Evolutionary conservation across 768 basidiomycete genomes (phyloP).

Genomic region (Trametes gibbosa): DNA sequence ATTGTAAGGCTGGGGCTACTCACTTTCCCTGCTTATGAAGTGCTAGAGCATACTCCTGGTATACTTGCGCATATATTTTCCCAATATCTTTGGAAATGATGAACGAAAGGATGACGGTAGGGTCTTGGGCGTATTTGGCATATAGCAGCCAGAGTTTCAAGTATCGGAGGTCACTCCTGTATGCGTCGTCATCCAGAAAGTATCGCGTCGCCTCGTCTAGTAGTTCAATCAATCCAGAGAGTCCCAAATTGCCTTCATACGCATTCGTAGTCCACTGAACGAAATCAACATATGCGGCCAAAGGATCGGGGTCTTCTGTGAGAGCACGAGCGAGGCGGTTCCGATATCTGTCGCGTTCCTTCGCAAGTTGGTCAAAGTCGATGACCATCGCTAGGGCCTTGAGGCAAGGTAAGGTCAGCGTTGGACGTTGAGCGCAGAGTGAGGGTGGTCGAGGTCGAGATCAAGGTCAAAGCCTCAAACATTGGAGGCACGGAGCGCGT

Average conservation of each 20-base stretch:
- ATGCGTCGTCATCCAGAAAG: slow-evolving; percentile 81
- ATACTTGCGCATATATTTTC: slow-evolving; percentile 74
- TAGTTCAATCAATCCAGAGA: slow-evolving; percentile 74
- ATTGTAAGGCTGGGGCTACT: slow-evolving; percentile 30
- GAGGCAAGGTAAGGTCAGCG: background rate
- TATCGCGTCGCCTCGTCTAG: slow-evolving; percentile 80
- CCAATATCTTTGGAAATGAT: slow-evolving; percentile 51
- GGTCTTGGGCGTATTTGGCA: slow-evolving; percentile 73
- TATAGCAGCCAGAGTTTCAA: slow-evolving; percentile 90
- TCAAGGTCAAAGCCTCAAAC: background rate
- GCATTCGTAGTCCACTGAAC: slow-evolving; percentile 86
- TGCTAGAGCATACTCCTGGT: slow-evolving; percentile 86
- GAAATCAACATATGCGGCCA: slow-evolving; percentile 82
- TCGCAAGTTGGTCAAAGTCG: slow-evolving; percentile 14
- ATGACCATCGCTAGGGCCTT: slow-evolving; percentile 2
- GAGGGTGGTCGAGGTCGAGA: slow-evolving; percentile 2
- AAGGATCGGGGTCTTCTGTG: slow-evolving; percentile 79
- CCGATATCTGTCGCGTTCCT: slow-evolving; percentile 28
- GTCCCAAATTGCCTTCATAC: slow-evolving; percentile 65
- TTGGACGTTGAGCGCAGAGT: background rate
- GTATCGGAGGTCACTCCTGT: slow-evolving; percentile 86
- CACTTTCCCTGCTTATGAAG: slow-evolving; percentile 79
- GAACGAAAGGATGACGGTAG: slow-evolving; percentile 58
- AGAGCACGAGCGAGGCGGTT: slow-evolving; percentile 50
- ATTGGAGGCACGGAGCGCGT: slow-evolving; percentile 4